Evolutionary conservation across 805 yeast genomes (phyloP), one percentile per base, ranked within the genome.

Genomic region (Candida anglica): DNA sequence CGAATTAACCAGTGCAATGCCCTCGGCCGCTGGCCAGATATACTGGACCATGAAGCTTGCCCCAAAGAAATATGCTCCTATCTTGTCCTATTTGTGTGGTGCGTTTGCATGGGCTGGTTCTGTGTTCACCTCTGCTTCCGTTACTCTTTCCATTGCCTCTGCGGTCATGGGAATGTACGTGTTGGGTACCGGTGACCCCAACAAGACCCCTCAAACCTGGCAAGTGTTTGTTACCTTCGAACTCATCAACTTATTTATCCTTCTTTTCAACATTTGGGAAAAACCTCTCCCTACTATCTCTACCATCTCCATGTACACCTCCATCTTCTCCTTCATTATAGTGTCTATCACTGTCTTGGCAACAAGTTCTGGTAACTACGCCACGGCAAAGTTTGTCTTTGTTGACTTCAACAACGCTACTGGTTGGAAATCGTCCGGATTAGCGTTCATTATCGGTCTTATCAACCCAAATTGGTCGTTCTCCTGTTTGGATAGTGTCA

Each of bases 401-500:
- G 66, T 57, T 3, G 62, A 66, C 15, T 77, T 76, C 41, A 53
- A 66, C 21, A 77, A 77, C 47, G 68, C 59, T 19, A 77, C 84
- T 1, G 86, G 86, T 26, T 79, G 85, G 83, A 43, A 61, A 8
- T 63, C 73, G 2, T 43, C 73, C 1, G 85, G 74, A 18, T 69
- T 79, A 53, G 81, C 84, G 0, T 77, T 79, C 50, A 69, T 80
- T 36, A 75, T 78, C n/a, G 86, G 87, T n/a, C 56, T 80, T 30
- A 72, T 80, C 43, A 79, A 79, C 50, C 83, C 86, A 5, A 73
- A 77, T 36, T 81, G 84, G 84, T 74, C 81, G 6, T 79, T 79
- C 60, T 69, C 78, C 18, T 79, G 86, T 43, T 64, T 79, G 32
- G 88, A 81, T 48, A 74, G 79, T 37, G 85, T 86, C 2, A 77